Percentiles rank a stretch among this genome's conserved stretches.
Conservation (phyloP, 2,329 filamentous ascomycete genomes). For the Harringtonia lauricola region DNA sequence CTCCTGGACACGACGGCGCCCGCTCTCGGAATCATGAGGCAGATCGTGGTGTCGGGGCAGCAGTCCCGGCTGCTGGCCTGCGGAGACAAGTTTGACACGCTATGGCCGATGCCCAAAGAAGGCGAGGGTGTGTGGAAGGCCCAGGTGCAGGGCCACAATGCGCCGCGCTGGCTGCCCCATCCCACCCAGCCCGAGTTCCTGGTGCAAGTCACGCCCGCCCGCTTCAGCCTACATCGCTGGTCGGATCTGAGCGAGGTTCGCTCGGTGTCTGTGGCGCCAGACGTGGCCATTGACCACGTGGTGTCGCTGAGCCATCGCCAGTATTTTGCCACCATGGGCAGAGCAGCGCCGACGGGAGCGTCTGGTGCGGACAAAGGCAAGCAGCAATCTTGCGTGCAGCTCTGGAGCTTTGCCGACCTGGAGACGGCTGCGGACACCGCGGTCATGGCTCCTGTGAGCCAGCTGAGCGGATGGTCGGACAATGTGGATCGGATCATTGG, state of each 20-base stretch:
- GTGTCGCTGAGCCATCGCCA: neutral
- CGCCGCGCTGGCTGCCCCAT: neutral
- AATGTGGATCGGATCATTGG: neutral
- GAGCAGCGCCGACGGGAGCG: neutral
- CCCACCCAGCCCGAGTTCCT: neutral
- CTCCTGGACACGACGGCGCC: neutral
- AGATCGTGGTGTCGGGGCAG: constrained; percentile 8
- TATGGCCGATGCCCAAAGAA: constrained; percentile 9
- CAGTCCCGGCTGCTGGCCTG: constrained; percentile 9
- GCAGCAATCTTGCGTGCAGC: neutral
- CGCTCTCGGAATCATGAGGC: neutral
- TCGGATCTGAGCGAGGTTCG: neutral
- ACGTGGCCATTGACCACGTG: neutral
- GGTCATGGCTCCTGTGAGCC: neutral
- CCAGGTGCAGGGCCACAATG: neutral
- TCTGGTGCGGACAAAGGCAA: neutral
- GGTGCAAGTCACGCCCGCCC: neutral
- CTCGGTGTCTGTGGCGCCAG: neutral
- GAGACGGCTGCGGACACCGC: neutral
- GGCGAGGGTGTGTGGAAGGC: neutral
- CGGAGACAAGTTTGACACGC: constrained; percentile 5
- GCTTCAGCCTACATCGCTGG: neutral
- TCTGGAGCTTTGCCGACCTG: neutral
- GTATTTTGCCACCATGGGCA: neutral
- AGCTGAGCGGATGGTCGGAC: neutral